A percentile compares a stretch with the other conserved stretches of the same genome.
Conservation (phyloP, 805 yeast species). For the Sugiyamaella chiloensis region DNA sequence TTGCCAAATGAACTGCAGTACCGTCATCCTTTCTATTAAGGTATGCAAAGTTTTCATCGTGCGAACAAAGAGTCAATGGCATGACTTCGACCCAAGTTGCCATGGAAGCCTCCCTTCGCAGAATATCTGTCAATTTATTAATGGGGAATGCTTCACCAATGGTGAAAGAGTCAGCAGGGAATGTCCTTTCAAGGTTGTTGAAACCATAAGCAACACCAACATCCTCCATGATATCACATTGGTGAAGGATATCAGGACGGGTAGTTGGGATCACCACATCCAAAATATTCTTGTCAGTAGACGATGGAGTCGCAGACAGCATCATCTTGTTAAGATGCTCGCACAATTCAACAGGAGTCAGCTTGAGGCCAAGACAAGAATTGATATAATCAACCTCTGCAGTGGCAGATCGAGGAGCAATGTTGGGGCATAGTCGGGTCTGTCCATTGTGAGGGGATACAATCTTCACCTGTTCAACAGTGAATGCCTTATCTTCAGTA, state of each 20-base stretch:
- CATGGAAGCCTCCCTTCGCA: constrained; percentile 87
- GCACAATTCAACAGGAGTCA: constrained; percentile 64
- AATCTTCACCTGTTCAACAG: constrained; percentile 85
- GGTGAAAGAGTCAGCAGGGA: constrained; percentile 69
- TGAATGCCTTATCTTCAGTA: constrained; percentile 66
- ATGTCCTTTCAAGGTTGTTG: constrained; percentile 79
- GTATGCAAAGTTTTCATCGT: constrained; percentile 92
- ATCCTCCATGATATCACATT: constrained; percentile 98
- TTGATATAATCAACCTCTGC: constrained; percentile 85
- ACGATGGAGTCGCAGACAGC: constrained; percentile 56
- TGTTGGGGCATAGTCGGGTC: constrained; percentile 71
- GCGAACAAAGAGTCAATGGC: constrained; percentile 94
- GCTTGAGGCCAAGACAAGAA: constrained; percentile 83
- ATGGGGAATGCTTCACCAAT: constrained; percentile 87
- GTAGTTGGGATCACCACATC: constrained; percentile 84
- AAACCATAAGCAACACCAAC: constrained; percentile 96
- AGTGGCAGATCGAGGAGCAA: constrained; percentile 61
- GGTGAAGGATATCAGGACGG: constrained; percentile 92
- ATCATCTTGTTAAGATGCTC: constrained; percentile 77
- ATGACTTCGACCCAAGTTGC: constrained; percentile 94
- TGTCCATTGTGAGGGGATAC: constrained; percentile 77
- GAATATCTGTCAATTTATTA: constrained; percentile 85
- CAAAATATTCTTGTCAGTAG: constrained; percentile 46
- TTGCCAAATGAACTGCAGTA: constrained; percentile 82
- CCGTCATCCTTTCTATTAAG: constrained; percentile 71